Conservation (phyloP, 371 early-diverging fungal genomes). For the Zopfochytrium polystomum region DNA sequence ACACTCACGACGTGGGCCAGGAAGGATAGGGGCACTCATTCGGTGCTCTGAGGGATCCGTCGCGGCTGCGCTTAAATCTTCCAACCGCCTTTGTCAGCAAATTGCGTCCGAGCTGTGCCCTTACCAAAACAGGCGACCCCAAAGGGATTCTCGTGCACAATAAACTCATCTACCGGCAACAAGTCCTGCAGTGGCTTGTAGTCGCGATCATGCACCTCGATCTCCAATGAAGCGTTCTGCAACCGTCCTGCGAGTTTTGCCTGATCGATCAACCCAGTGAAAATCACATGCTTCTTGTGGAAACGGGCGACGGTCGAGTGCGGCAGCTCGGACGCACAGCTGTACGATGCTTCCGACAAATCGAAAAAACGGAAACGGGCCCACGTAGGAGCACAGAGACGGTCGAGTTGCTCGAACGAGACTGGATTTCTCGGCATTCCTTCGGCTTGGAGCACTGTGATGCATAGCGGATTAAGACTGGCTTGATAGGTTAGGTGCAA, state of each 20-base stretch:
- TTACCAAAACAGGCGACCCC: constrained; percentile 17
- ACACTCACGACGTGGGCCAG: not conserved
- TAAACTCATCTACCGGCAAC: constrained; percentile 1
- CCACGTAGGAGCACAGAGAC: constrained; percentile 7
- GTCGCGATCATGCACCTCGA: constrained; percentile 18
- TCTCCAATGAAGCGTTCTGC: not conserved
- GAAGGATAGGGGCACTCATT: constrained; percentile 12
- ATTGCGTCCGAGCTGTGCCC: no score
- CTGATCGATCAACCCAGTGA: constrained; percentile 14
- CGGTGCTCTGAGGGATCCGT: not conserved
- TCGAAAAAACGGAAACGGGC: constrained; percentile 14
- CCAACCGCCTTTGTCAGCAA: not conserved
- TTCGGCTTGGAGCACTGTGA: constrained; percentile 11
- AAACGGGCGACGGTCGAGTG: constrained; percentile 6
- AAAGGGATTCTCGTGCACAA: not conserved
- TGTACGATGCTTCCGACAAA: no score
- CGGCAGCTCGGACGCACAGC: not conserved
- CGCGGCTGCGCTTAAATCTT: constrained; percentile 5
- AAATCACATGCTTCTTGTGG: constrained; percentile 13
- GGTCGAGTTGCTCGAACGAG: constrained; percentile 8
- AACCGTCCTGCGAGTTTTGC: constrained; percentile 3
- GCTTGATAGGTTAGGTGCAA: no score
- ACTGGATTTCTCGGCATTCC: constrained; percentile 18
- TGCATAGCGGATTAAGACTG: constrained; percentile 12
- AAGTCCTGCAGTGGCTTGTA: not conserved